These are phyloP conservation scores for Paracoccidioides brasiliensis DNA, from an alignment of 2,329 filamentous ascomycete genomes.

Conservation along the genomic window DNA sequence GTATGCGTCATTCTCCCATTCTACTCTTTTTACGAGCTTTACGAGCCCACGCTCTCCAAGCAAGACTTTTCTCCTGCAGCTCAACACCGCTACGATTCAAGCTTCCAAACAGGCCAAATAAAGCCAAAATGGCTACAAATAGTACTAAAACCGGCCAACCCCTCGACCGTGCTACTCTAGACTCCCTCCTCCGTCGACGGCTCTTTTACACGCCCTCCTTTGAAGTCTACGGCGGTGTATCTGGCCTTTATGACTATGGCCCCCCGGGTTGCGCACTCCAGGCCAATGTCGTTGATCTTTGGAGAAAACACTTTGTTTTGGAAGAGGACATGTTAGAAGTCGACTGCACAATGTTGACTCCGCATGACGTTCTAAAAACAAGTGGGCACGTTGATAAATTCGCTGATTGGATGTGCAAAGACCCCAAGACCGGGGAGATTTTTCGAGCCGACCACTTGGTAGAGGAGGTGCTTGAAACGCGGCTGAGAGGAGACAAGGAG, in stretches of 20 bases:
- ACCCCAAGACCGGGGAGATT: conserved; percentile 94
- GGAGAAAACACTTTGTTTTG: conserved; percentile 87
- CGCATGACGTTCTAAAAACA: conserved; percentile 86
- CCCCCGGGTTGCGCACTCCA: conserved; percentile 77
- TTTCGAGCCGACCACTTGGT: conserved; percentile 93
- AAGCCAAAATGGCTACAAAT: conserved; percentile 41
- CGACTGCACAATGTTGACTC: conserved; percentile 87
- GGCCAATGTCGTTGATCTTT: conserved; percentile 74
- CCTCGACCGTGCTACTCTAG: conserved; percentile 69
- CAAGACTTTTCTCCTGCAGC: conserved; percentile 31
- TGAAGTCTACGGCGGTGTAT: conserved; percentile 85
- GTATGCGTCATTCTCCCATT: conserved; percentile 30
- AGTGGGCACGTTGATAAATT: conserved; percentile 96
- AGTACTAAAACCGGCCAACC: conserved; percentile 82
- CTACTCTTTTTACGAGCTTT: conserved; percentile 23
- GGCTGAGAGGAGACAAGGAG: conserved; percentile 82
- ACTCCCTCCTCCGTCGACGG: conserved; percentile 73
- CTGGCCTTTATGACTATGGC: conserved; percentile 86
- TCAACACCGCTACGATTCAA: conserved; percentile 20
- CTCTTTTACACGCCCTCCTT: conserved; percentile 93
- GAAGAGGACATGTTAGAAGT: conserved; percentile 94
- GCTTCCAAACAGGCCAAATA: conserved; percentile 22
- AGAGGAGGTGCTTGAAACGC: conserved; percentile 77
- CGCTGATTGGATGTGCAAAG: conserved; percentile 98
- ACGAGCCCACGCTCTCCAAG: conserved; percentile 17